Conservation (phyloP, 805 yeast species). For the Wickerhamomyces hampshirensis region DNA sequence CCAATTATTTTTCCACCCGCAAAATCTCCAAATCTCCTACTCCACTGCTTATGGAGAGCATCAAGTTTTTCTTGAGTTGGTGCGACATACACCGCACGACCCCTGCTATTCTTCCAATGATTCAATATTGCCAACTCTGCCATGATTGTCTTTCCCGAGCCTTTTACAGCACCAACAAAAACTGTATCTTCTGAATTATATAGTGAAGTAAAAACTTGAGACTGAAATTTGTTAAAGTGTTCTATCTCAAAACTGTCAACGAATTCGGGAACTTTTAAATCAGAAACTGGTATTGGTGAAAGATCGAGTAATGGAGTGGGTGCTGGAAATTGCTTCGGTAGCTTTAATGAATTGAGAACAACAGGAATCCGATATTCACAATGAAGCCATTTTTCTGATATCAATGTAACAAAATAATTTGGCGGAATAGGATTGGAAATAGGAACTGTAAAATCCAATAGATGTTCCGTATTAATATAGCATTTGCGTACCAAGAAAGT, state of each 20-base stretch:
- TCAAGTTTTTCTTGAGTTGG: constrained; percentile 59
- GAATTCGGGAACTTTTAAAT: constrained; percentile 46
- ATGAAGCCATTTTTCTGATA: constrained; percentile 85
- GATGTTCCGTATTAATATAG: constrained; percentile 48
- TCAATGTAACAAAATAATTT: constrained; percentile 61
- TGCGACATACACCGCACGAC: constrained; percentile 67
- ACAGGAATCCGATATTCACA: constrained; percentile 62
- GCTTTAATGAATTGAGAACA: constrained; percentile 40
- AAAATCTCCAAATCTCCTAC: constrained; percentile 36
- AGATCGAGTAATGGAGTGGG: constrained; percentile 54
- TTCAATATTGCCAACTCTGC: constrained; percentile 71
- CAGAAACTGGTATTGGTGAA: constrained; percentile 44
- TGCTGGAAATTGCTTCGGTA: constrained; percentile 63
- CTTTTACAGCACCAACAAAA: constrained; percentile 69
- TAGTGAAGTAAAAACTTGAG: constrained; percentile 60
- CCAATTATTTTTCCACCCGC: constrained; percentile 55
- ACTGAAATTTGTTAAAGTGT: constrained; percentile 66
- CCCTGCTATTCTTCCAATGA: constrained; percentile 67
- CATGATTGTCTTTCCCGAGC: constrained; percentile 66
- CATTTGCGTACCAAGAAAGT: constrained; percentile 45
- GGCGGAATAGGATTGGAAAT: constrained; percentile 57
- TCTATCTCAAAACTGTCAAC: constrained; percentile 39
- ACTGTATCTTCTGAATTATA: constrained; percentile 54
- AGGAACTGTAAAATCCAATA: constrained; percentile 62
- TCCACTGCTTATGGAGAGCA: constrained; percentile 46